These are phyloP conservation scores for Lachancea nothofagi DNA, from an alignment of 805 yeast species.

Conservation along the genomic window DNA sequence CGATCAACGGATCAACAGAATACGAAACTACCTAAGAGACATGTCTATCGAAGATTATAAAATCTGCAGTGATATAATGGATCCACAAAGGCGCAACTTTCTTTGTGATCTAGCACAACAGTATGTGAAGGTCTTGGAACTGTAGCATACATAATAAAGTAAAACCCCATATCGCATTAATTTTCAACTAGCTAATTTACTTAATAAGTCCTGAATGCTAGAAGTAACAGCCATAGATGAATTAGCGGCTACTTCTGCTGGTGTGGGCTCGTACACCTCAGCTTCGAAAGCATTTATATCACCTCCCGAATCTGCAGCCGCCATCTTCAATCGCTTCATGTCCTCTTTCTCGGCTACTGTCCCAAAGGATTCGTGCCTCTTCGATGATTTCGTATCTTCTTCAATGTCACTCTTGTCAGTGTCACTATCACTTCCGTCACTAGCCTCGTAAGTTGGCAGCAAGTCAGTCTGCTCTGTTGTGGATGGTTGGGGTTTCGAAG, in stretches of 20 bases:
- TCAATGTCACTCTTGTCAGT: constrained; percentile 13
- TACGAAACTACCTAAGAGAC: constrained; percentile 16
- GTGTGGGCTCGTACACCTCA: constrained; percentile 15
- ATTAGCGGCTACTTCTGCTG: constrained; percentile 10
- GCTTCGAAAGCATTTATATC: constrained; percentile 10
- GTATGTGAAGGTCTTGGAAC: constrained; percentile 27
- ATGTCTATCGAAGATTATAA: constrained; percentile 21
- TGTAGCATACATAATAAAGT: constrained; percentile 6
- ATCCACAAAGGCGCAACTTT: constrained; percentile 12
- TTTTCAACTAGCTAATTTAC: constrained; percentile 29
- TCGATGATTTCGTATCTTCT: constrained; percentile 8
- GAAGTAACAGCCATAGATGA: constrained; percentile 26
- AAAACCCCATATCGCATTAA: constrained; percentile 2
- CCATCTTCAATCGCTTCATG: constrained; percentile 8
- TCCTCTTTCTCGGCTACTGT: neutral
- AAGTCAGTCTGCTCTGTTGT: constrained; percentile 16
- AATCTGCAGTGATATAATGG: constrained; percentile 17
- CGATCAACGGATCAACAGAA: constrained; percentile 13
- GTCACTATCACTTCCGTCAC: constrained; percentile 20
- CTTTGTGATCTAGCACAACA: constrained; percentile 28
- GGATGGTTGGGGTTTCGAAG: constrained; percentile 9
- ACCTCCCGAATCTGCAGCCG: constrained; percentile 6
- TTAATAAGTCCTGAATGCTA: constrained; percentile 32
- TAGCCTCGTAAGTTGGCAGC: constrained; percentile 31
- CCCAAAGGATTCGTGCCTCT: neutral